Evolutionary conservation across 768 basidiomycete species (phyloP).

Genomic region (Ramaria sp.): DNA sequence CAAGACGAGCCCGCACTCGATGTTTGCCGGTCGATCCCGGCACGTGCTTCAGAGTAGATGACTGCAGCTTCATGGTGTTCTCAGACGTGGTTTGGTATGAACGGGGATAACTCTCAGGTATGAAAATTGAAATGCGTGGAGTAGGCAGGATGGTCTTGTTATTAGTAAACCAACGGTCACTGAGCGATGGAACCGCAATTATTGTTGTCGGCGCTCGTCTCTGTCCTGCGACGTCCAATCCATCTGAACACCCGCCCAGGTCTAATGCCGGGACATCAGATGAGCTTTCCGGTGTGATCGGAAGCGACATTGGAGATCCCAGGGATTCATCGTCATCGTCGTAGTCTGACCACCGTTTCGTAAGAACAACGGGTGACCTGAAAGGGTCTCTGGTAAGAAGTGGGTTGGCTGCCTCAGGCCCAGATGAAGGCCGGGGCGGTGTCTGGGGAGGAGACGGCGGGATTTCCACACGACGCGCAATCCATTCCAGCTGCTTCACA

Average conservation of each 20-base stretch:
- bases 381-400: neutral
- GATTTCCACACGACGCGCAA: constrained; percentile 6
- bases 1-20: neutral
- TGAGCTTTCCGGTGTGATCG: constrained; percentile 1
- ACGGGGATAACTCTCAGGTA: neutral
- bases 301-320: constrained; percentile 6
- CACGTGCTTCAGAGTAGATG: neutral
- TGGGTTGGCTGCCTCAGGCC: neutral
- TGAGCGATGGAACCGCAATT: constrained; percentile 4
- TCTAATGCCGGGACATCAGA: neutral
- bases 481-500: constrained; percentile 7
- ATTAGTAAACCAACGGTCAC: neutral
- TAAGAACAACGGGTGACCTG: neutral
- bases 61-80: constrained; percentile 4
- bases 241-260: neutral
- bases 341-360: constrained; percentile 7
- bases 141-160: constrained; percentile 6
- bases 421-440: neutral
- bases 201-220: neutral
- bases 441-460: constrained; percentile 9
- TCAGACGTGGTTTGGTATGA: neutral
- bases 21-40: neutral
- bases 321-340: constrained; percentile 9
- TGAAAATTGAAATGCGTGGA: neutral
- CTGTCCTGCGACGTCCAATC: too few relatives aligned